Evolutionary conservation across 352 stramenopile genomes (phyloP), one percentile per base, ranked within the genome.

Genomic region (Pythium aristosporum): DNA sequence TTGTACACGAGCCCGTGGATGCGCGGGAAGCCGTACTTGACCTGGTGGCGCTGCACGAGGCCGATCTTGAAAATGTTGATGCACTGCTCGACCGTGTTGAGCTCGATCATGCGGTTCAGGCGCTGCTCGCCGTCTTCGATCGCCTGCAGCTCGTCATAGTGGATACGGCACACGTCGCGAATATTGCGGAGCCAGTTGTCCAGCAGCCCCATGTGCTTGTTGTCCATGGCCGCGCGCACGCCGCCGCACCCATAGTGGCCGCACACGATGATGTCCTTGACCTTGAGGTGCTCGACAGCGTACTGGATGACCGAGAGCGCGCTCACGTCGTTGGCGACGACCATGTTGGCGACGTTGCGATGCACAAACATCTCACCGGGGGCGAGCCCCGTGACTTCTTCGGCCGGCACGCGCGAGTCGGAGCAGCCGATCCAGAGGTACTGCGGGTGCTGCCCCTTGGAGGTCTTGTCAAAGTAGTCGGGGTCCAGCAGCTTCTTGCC

Each of bases 141-240:
- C 20, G 68, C 56, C 39, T 80, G 52, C 21, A 98, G 72, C 67
- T 98, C 91, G 21, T 91, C 74, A 39, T 89, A 76, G 75, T 98
- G 91, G 11, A 97, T 61, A 36, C 91, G 87, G 15, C 88, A 85
- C 20, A 98, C 89, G 67, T 98, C 91, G 25, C 90, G 83, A 55
- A 98, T 97, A 71, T 96, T 97, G 63, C 88, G 80, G 46, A 98
- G 68, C 92, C 92, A 98, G 71, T 97, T 94, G 76, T 97, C 91
- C 11, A 98, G 68, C 37, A 95, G 57, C 6, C 86, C 86, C 32
- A 92, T 39, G 57, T 88, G 75, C 64, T 91, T 80, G 72, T 95
- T 90, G 28, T 85, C 77, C 57, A 93, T 73, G 37, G 89, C 85
- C 2, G 86, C 86, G 34, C 73, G 64, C 18, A 96, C 81, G 25